Conservation (phyloP, 1,284 basidiomycete species). For the Cryptococcus maquisensis region DNA sequence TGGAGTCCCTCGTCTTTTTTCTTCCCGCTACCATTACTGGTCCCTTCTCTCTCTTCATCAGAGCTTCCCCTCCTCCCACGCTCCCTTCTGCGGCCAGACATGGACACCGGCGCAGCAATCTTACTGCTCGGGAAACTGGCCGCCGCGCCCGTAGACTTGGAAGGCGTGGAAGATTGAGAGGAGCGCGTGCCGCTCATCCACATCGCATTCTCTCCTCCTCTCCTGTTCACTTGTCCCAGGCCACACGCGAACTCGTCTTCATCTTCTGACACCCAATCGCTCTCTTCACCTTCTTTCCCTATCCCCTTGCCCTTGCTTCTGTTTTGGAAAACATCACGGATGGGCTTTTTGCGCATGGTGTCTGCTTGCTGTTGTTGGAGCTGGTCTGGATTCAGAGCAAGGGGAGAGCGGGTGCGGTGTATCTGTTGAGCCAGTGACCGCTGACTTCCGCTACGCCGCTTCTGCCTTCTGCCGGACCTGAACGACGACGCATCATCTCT, state of each 20-base stretch:
- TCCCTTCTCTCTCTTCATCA: slow-evolving; percentile 7
- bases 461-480: slow-evolving; percentile 16
- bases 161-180: background rate
- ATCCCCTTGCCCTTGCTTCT: slow-evolving; percentile 17
- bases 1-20: background rate
- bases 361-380: slow-evolving; percentile 2
- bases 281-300: slow-evolving; percentile 20
- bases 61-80: slow-evolving; percentile 10
- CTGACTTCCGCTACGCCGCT: slow-evolving; percentile 16
- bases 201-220: background rate
- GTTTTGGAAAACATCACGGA: slow-evolving; percentile 50
- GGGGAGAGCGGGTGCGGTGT: slow-evolving; percentile 24
- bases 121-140: slow-evolving; percentile 10
- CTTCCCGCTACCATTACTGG: background rate
- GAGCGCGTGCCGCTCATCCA: slow-evolving; percentile 11
- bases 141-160: background rate
- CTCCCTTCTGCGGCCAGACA: background rate
- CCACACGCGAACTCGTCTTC: slow-evolving; percentile 47
- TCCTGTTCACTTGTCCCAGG: slow-evolving; percentile 38
- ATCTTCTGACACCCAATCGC: slow-evolving; percentile 51
- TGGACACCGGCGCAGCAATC: background rate
- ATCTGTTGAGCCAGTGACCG: slow-evolving; percentile 30
- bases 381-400: background rate
- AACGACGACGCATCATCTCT: slow-evolving; percentile 21
- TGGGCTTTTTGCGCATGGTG: slow-evolving; percentile 21